A percentile compares a stretch with the other conserved stretches of the same genome.
These are phyloP conservation scores for Penicillium decumbens DNA, from an alignment of 2,329 filamentous ascomycete species.

Conservation along the genomic window DNA sequence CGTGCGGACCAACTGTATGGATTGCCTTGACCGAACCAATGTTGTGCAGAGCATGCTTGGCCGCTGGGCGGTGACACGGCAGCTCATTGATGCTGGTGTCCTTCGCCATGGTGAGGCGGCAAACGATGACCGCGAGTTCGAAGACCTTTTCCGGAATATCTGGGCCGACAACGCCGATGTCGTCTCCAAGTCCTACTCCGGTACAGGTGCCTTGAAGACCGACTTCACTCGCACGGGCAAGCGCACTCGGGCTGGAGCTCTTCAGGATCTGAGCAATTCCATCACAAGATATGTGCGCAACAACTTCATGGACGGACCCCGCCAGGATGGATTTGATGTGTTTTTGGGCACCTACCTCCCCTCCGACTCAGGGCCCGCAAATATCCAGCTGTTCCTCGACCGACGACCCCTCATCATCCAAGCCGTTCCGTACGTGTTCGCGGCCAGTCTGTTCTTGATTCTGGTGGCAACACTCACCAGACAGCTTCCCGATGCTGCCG, in stretches of 20 bases:
- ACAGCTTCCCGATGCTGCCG: conserved; percentile 64
- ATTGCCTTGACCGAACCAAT: conserved; percentile 95
- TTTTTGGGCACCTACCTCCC: conserved; percentile 86
- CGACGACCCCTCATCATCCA: conserved; percentile 82
- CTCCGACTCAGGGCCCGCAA: conserved; percentile 64
- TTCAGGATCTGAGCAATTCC: conserved; percentile 84
- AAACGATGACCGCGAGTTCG: conserved; percentile 74
- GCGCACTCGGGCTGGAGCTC: conserved; percentile 75
- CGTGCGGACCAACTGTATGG: conserved; percentile 98
- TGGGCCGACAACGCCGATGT: conserved; percentile 99
- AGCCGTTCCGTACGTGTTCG: conserved; percentile 85
- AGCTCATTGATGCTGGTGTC: conserved; percentile 78
- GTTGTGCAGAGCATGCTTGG: conserved; percentile 97
- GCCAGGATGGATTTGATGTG: conserved; percentile 92
- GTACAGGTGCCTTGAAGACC: conserved; percentile 95
- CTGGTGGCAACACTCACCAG: conserved; percentile 69
- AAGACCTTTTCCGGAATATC: conserved; percentile 88
- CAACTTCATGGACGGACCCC: conserved; percentile 89
- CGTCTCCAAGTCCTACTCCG: conserved; percentile 87
- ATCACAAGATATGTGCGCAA: conserved; percentile 85
- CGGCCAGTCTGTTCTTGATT: conserved; percentile 79
- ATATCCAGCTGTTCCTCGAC: conserved; percentile 73
- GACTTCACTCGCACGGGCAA: conserved; percentile 93
- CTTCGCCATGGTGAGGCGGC: conserved; percentile 72
- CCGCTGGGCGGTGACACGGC: conserved; percentile 79